Conservation (phyloP, 2,329 filamentous ascomycete species). For the Xylariaceae sp. region DNA sequence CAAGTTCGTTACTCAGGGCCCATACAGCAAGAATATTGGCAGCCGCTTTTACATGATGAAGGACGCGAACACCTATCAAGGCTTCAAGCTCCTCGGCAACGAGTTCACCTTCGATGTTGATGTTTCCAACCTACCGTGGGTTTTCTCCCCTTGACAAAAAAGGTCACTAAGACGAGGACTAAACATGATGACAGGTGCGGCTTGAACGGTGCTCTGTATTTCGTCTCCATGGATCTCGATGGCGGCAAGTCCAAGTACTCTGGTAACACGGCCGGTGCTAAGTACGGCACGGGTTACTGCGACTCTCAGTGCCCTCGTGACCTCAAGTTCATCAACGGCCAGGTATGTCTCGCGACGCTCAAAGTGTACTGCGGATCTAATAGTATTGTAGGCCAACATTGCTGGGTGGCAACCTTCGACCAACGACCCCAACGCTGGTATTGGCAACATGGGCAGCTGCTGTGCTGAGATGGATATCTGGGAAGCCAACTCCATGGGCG, state of each 20-base stretch:
- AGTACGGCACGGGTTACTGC: conserved; percentile 64
- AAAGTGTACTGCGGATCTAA: conserved; percentile 1
- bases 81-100: conserved; percentile 62
- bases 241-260: conserved; percentile 53
- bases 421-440: conserved; percentile 57
- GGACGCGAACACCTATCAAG: conserved; percentile 60
- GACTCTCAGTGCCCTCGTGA: conserved; percentile 54
- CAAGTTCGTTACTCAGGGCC: conserved; percentile 57
- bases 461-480: conserved; percentile 67
- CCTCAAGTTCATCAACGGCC: conserved; percentile 59
- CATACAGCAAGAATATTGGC: conserved; percentile 46
- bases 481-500: conserved; percentile 65
- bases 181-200: conserved; percentile 51
- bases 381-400: conserved; percentile 45
- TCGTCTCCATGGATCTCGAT: conserved; percentile 60
- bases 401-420: conserved; percentile 53
- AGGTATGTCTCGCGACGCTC: conserved; percentile 25
- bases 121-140: conserved; percentile 56
- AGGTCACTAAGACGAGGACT: neutral
- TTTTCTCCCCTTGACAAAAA: neutral
- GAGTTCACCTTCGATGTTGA: conserved; percentile 71
- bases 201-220: conserved; percentile 67
- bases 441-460: conserved; percentile 56
- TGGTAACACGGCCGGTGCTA: conserved; percentile 54
- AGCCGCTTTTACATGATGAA: conserved; percentile 63